Evolutionary conservation across 2,329 filamentous ascomycete genomes (phyloP).

Genomic region (Claviceps sp.): DNA sequence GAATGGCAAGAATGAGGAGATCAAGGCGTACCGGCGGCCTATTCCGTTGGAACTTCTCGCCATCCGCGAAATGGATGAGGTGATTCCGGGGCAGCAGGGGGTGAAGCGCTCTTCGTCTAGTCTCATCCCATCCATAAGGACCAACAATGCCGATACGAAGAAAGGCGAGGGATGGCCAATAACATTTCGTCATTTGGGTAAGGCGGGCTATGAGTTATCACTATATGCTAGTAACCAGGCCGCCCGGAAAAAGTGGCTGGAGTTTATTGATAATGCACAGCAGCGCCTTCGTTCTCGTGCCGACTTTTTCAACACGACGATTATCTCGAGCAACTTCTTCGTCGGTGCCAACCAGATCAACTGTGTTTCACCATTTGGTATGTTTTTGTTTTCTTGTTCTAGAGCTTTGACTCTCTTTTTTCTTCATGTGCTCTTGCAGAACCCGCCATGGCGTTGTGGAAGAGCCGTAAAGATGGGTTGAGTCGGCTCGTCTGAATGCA

Average conservation of each 20-base stretch:
- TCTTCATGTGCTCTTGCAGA: background rate
- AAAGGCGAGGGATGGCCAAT: constrained; percentile 75
- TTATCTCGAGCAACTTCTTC: constrained; percentile 48
- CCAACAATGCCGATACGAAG: constrained; percentile 38
- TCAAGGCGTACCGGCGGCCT: constrained; percentile 85
- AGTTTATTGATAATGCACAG: constrained; percentile 86
- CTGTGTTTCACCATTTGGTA: constrained; percentile 83
- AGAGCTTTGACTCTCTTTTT: background rate
- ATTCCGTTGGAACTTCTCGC: constrained; percentile 88
- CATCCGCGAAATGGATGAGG: constrained; percentile 94
- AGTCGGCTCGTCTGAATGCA: background rate
- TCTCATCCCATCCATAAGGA: constrained; percentile 48
- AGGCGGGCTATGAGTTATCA: constrained; percentile 86
- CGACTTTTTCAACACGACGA: constrained; percentile 72
- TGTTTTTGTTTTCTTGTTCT: constrained; percentile 15
- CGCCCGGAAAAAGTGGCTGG: constrained; percentile 90
- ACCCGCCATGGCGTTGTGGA: background rate
- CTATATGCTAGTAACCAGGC: constrained; percentile 77
- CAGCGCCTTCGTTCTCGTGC: constrained; percentile 74
- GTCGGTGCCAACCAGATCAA: constrained; percentile 69
- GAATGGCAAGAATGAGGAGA: constrained; percentile 84
- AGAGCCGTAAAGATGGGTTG: background rate
- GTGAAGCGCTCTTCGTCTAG: constrained; percentile 82
- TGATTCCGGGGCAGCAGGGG: constrained; percentile 65
- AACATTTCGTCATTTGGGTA: constrained; percentile 90